Percentiles rank a stretch among this genome's conserved stretches.
These are phyloP conservation scores for Fonsecaea erecta DNA, from an alignment of 2,329 filamentous ascomycete genomes.

Conservation along the genomic window DNA sequence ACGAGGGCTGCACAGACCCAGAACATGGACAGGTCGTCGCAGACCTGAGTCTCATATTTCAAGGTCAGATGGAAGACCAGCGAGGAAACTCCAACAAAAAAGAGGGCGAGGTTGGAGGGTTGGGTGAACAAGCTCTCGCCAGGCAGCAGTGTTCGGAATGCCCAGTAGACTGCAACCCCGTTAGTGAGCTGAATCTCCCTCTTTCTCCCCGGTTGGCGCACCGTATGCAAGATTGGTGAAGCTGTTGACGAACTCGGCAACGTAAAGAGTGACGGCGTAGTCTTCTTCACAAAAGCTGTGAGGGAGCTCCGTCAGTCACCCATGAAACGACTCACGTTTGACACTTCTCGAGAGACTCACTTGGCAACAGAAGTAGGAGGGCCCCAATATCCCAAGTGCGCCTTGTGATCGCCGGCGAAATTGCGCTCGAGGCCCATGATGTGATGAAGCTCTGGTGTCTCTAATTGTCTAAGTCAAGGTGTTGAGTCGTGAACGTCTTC, in stretches of 20 bases:
- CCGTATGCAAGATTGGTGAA: constrained; percentile 40
- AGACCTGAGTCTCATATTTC: constrained; percentile 35
- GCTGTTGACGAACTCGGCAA: constrained; percentile 42
- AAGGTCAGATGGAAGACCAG: constrained; percentile 37
- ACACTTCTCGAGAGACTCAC: constrained; percentile 13
- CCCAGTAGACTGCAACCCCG: constrained; percentile 30
- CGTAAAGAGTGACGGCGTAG: constrained; percentile 38
- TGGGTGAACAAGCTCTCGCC: constrained; percentile 27
- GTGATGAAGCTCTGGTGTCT: not conserved
- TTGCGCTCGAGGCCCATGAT: constrained; percentile 31
- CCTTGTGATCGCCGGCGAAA: constrained; percentile 28
- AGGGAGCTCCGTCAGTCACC: not conserved
- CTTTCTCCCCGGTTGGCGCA: not conserved
- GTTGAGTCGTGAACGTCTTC: not conserved
- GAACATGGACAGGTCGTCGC: constrained; percentile 36
- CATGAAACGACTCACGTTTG: not conserved
- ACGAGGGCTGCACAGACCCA: constrained; percentile 34
- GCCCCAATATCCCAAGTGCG: constrained; percentile 31
- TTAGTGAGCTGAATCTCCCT: not conserved
- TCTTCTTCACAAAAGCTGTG: constrained; percentile 38
- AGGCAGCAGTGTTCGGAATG: constrained; percentile 25
- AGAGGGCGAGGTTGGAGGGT: constrained; percentile 36
- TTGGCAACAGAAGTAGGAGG: constrained; percentile 32
- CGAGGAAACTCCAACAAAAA: constrained; percentile 38
- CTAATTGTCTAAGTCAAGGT: not conserved